Evolutionary conservation across 495 filamentous ascomycete species (phyloP).

Genomic region (Penicillium mononematosum): DNA sequence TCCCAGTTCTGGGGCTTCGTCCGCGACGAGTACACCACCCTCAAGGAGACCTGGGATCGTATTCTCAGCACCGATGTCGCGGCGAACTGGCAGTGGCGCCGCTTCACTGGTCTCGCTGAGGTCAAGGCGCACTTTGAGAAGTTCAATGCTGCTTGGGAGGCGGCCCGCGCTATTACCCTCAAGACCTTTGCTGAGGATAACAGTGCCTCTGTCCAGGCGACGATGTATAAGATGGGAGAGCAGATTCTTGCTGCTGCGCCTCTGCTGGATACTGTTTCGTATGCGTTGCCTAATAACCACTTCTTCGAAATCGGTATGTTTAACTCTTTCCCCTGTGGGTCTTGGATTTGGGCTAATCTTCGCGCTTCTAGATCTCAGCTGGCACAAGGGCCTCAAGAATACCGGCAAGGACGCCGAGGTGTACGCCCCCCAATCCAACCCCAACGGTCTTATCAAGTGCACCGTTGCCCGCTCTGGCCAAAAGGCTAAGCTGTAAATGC

Average conservation of each 20-base stretch:
- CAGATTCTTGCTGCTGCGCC: slow-evolving; percentile 77
- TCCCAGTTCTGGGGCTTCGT: slow-evolving; percentile 95
- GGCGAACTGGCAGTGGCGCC: slow-evolving; percentile 79
- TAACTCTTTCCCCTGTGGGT: background rate
- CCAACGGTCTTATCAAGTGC: slow-evolving; percentile 95
- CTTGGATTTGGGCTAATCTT: slow-evolving; percentile 19
- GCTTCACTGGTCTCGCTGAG: slow-evolving; percentile 62
- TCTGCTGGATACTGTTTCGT: slow-evolving; percentile 70
- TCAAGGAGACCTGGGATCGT: slow-evolving; percentile 88
- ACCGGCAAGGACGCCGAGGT: slow-evolving; percentile 96
- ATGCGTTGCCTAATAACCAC: slow-evolving; percentile 93
- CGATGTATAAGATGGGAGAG: slow-evolving; percentile 98
- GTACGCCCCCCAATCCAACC: slow-evolving; percentile 86
- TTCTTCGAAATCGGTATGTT: slow-evolving; percentile 91
- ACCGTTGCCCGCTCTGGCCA: slow-evolving; percentile 67
- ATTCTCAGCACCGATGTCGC: slow-evolving; percentile 93
- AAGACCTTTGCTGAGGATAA: slow-evolving; percentile 90
- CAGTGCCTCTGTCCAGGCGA: slow-evolving; percentile 90
- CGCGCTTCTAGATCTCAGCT: slow-evolving; percentile 69
- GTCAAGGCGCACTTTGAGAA: slow-evolving; percentile 60
- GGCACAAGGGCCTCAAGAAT: slow-evolving; percentile 97
- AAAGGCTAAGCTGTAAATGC: slow-evolving; percentile 43
- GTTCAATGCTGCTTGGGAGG: slow-evolving; percentile 77
- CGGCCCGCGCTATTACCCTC: slow-evolving; percentile 76
- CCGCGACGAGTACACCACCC: slow-evolving; percentile 86